phyloP scores from a whole-genome alignment of 192 early-diverging fungal genomes.

The Obelidium mucronatum region DNA sequence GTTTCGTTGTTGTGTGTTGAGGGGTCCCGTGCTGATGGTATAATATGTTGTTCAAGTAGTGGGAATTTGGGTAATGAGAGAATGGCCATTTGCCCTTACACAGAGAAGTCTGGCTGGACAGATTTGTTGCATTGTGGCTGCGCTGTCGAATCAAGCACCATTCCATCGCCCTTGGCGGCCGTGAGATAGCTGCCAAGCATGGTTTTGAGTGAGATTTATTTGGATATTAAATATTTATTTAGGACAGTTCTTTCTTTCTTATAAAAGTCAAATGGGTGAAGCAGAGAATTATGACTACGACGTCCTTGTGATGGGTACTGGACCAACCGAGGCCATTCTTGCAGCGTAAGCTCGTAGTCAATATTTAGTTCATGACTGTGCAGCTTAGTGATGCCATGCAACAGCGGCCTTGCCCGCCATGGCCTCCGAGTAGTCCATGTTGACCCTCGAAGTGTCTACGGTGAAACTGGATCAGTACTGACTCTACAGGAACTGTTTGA shows the following conservation, averaged over 20 bases:
- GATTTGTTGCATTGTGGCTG: background rate
- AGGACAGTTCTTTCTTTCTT: too few species aligned
- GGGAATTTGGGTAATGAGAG: too few species aligned
- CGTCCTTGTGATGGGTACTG: conserved; percentile 86
- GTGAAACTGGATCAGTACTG: conserved; percentile 70
- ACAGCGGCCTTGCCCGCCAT: conserved; percentile 68
- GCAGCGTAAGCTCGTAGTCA: conserved; percentile 82
- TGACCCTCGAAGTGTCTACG: conserved; percentile 83
- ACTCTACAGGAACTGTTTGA: conserved; percentile 58
- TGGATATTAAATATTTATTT: too few species aligned
- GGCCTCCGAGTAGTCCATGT: conserved; percentile 81
- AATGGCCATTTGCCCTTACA: too few species aligned
- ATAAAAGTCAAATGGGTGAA: too few species aligned
- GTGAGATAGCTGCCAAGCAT: background rate
- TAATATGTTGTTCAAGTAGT: too few species aligned
- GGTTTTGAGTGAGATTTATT: background rate
- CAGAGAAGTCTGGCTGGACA: background rate
- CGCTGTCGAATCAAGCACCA: background rate
- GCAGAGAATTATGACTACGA: conserved; percentile 58
- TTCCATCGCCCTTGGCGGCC: too few species aligned
- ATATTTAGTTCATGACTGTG: too few species aligned
- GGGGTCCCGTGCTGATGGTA: too few species aligned
- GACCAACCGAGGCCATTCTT: conserved; percentile 78
- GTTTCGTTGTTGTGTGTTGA: background rate
- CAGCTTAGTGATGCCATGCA: background rate